A percentile compares a stretch with the other conserved stretches of the same genome.
These are phyloP conservation scores for Gossypium schwendimanii DNA, from an alignment of 441 rosid species.

Conservation along the genomic window DNA sequence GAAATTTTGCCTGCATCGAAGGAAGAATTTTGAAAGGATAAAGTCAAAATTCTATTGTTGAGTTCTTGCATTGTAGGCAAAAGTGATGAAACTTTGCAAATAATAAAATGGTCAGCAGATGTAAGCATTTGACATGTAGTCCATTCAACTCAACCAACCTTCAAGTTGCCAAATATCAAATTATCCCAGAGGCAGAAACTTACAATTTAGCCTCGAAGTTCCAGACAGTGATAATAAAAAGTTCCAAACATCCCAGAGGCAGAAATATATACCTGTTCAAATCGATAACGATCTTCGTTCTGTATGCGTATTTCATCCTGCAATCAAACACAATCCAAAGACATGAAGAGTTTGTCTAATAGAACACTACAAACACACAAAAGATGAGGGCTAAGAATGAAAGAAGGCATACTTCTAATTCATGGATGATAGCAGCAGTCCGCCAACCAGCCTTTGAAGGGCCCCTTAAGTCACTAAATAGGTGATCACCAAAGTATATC, in stretches of 20 bases:
- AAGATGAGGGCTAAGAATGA: constrained; percentile 7
- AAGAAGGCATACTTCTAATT: constrained; percentile 61
- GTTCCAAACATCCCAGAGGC: constrained; percentile 7
- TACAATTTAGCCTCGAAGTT: too few relatives aligned
- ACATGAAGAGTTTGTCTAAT: not conserved
- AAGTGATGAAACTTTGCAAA: not conserved
- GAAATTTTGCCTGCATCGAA: constrained; percentile 71
- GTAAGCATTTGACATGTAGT: not conserved
- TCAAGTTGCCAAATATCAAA: not conserved
- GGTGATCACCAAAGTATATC: constrained; percentile 96
- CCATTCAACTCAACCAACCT: not conserved
- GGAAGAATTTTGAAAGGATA: not conserved
- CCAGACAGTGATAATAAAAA: not conserved
- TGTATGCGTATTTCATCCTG: constrained; percentile 84
- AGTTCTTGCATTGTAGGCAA: not conserved
- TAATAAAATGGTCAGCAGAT: not conserved
- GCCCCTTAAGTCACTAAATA: constrained; percentile 91
- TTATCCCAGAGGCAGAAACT: not conserved
- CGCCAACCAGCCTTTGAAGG: constrained; percentile 99
- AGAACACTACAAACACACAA: not conserved
- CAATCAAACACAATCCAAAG: constrained; percentile 19
- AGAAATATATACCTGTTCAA: constrained; percentile 64
- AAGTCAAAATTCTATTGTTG: not conserved
- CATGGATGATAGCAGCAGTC: constrained; percentile 93
- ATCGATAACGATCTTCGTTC: constrained; percentile 67